A percentile compares a stretch with the other conserved stretches of the same genome.
These are phyloP conservation scores for Entrophospora sp. DNA, from an alignment of 192 early-diverging fungal species.

Conservation along the genomic window DNA sequence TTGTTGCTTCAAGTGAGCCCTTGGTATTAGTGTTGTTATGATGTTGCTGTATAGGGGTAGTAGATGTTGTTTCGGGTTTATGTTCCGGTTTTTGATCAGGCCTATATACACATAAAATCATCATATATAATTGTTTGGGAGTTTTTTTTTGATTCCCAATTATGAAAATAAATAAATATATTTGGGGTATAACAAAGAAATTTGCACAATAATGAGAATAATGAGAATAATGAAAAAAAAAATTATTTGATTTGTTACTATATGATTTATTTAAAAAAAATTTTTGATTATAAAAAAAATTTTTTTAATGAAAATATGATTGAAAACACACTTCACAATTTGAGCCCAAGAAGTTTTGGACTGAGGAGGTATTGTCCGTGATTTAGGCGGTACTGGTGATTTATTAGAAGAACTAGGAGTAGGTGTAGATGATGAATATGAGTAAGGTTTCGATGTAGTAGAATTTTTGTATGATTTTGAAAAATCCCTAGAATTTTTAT, in stretches of 20 bases:
- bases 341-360: constrained; percentile 51
- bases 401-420: background rate
- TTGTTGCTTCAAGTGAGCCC: constrained; percentile 6
- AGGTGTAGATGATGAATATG: background rate
- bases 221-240: too few relatives aligned
- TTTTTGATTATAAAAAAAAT: too few relatives aligned
- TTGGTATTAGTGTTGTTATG: constrained; percentile 12
- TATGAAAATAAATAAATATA: too few relatives aligned
- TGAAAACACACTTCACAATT: constrained; percentile 44
- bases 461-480: background rate
- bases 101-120: too few relatives aligned
- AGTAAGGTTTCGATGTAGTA: background rate
- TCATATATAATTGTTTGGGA: too few relatives aligned
- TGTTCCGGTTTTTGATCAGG: constrained; percentile 15
- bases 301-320: too few relatives aligned
- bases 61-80: constrained; percentile 37
- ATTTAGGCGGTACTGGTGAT: constrained; percentile 20
- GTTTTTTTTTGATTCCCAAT: too few relatives aligned
- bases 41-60: constrained; percentile 19
- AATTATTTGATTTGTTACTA: too few relatives aligned
- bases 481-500: background rate
- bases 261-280: too few relatives aligned
- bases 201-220: too few relatives aligned
- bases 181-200: too few relatives aligned
- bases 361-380: constrained; percentile 29